Evolutionary conservation across 116 monocot species (phyloP).

Genomic region (Phalaenopsis hybrid): DNA sequence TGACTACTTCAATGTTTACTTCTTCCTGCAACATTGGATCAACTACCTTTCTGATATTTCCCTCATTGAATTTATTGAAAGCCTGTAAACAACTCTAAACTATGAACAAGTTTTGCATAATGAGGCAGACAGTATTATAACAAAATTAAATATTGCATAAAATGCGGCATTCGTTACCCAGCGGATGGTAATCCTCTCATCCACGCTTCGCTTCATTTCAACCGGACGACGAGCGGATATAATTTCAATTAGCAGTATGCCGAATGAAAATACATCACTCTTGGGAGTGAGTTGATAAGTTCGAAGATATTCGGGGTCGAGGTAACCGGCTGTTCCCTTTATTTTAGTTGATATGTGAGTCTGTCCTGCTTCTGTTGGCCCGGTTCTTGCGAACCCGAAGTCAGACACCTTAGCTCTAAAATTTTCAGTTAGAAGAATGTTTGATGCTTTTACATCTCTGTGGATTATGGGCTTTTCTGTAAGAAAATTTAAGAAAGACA

Average conservation of each 20-base stretch:
- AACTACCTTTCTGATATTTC: conserved; percentile 43
- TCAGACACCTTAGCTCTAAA: conserved; percentile 92
- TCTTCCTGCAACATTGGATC: conserved; percentile 61
- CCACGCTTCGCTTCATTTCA: conserved; percentile 39
- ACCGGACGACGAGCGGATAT: conserved; percentile 81
- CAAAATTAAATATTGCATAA: background rate
- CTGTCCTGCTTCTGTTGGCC: conserved; percentile 53
- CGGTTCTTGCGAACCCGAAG: conserved; percentile 83
- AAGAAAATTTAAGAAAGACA: background rate
- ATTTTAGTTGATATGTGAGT: conserved; percentile 74
- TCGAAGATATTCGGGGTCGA: conserved; percentile 83
- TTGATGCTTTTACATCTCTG: conserved; percentile 91
- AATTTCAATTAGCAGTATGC: conserved; percentile 85
- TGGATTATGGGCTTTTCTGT: conserved; percentile 91
- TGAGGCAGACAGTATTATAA: background rate
- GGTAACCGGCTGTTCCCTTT: conserved; percentile 62
- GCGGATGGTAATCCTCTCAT: conserved; percentile 78
- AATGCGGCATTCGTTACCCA: conserved; percentile 49
- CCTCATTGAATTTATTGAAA: conserved; percentile 55
- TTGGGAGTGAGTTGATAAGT: conserved; percentile 85
- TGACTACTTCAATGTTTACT: conserved; percentile 40
- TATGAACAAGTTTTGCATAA: background rate
- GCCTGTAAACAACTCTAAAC: conserved; percentile 32
- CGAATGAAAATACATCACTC: conserved; percentile 96
- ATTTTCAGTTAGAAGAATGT: conserved; percentile 63